Evolutionary conservation across 1,284 basidiomycete species (phyloP), one percentile per base, ranked within the genome.

Genomic region (Malassezia restricta): DNA sequence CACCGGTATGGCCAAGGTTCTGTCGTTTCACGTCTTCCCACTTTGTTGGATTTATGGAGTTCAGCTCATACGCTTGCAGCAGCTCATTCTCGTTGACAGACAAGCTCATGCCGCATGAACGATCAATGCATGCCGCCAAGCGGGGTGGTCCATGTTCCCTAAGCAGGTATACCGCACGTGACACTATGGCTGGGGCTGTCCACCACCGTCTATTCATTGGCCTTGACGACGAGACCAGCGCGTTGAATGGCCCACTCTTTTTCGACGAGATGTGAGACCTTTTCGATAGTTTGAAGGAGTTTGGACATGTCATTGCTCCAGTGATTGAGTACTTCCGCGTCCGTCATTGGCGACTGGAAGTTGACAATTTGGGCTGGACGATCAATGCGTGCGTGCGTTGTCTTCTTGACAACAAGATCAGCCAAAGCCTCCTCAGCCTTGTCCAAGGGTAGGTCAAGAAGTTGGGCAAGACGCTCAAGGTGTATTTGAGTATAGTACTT

Each of bases 231-330:
- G 37, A 66, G 59, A 2, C 70, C 70, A 3, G 70, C 70, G 5
- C 66, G 51, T 41, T 65, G 64, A 44, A 73, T 60, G 6, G 69
- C 68, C 62, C 67, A 65, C 51, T 73, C 70, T 55, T 68, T 68
- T 40, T 64, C 63, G 20, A 73, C 63, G 31, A 73, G 53, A 40
- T 73, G 70, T 20, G 62, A 65, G 11, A 68, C 66, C 43, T 64
- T 66, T 43, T 74, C 73, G 12, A 74, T 70, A 6, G 71, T 63
- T 15, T 54, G 56, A 65, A 76, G 69, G 67, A 99, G 76, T 75
- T 86, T 89, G 70, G 85, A 84, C 80, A 98, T 87, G 70, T 98
- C 91, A 20, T 82, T 84, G 74, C 86, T 90, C 94, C 94, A 99
- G 56, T 85, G 85, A 68, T 98, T 98, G 80, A 98, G 83, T 39